phyloP scores from a whole-genome alignment of 805 yeast genomes.

The Myxozyma udenii region DNA sequence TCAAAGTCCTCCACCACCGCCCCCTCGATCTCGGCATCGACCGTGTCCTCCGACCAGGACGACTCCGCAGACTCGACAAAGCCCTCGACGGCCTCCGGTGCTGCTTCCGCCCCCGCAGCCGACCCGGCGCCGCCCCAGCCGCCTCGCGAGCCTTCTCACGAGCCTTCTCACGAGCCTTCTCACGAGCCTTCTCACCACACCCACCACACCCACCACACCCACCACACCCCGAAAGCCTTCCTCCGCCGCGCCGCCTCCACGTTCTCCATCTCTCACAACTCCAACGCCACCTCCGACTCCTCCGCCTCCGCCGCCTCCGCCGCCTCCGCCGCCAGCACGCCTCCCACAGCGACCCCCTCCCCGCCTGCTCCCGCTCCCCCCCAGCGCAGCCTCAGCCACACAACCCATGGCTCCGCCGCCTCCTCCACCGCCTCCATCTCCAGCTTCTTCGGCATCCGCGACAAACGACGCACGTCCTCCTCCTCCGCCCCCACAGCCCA shows the following conservation, averaged over 20 bases:
- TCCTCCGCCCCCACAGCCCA: background rate
- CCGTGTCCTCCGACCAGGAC: constrained; percentile 4
- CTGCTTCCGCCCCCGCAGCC: background rate
- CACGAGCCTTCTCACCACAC: background rate
- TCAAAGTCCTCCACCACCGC: background rate
- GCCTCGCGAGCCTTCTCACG: too few relatives aligned
- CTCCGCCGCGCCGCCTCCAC: constrained; percentile 1
- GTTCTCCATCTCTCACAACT: background rate
- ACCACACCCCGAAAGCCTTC: background rate
- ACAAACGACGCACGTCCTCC: background rate
- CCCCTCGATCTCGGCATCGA: constrained; percentile 6
- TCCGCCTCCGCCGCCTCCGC: background rate
- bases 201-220: background rate
- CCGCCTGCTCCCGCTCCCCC: background rate
- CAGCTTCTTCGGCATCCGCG: background rate
- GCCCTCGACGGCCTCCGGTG: constrained; percentile 1
- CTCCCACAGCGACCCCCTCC: background rate
- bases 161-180: too few relatives aligned
- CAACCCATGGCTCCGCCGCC: background rate
- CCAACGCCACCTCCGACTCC: background rate
- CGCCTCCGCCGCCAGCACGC: background rate
- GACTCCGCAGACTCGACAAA: constrained; percentile 1
- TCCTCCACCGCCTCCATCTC: background rate
- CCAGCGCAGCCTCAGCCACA: background rate
- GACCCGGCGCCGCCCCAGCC: background rate